Evolutionary conservation across 2,329 filamentous ascomycete genomes (phyloP), one percentile per base, ranked within the genome.

Genomic region (Alternaria hordeiaustralica): DNA sequence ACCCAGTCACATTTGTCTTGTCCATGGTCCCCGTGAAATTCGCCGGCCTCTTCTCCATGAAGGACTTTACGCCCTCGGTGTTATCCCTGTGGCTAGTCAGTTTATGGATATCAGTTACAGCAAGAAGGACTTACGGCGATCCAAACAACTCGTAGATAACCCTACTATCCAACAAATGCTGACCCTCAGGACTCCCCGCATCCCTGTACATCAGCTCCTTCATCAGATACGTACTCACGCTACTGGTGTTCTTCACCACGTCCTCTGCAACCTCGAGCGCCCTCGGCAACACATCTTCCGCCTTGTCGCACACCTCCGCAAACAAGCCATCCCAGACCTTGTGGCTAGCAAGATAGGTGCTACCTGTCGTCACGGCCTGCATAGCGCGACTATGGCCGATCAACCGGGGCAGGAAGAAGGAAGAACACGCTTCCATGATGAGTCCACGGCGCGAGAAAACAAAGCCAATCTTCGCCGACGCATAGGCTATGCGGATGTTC

Each of bases 381-480:
- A 90, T 80, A 0, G 90, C 90, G 66, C 86, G 85, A 13, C 85
- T 86, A 59, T 86, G 82, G 61, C 92, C 91, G 63, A 93, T 85
- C 25, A 93, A 82, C 0, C 89, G 86, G 3, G 91, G 91, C 36
- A 94, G 83, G 82, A 92, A 94, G 78, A 87, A 94, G 9, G 87
- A 89, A 55, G 86, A 88, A 73, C 87, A 90, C 0, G 89, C 90
- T 79, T 94, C 92, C 87, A 92, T 90, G 63, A 88, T 84, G 71
- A 94, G 84, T 1, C 91, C 91, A 46, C 91, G 85, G 25, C 90
- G 86, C 23, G 86, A 84, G 77, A 94, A 94, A 18, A 93, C 90
- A 75, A 93, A 92, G 56, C 91, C 91, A 66, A 93, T 86, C 74
- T 90, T 91, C 3, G 90, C 89, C 11, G 81, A 79, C 44, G 80